These are phyloP conservation scores for Candida jianshihensis DNA, from an alignment of 805 yeast genomes.

Conservation along the genomic window DNA sequence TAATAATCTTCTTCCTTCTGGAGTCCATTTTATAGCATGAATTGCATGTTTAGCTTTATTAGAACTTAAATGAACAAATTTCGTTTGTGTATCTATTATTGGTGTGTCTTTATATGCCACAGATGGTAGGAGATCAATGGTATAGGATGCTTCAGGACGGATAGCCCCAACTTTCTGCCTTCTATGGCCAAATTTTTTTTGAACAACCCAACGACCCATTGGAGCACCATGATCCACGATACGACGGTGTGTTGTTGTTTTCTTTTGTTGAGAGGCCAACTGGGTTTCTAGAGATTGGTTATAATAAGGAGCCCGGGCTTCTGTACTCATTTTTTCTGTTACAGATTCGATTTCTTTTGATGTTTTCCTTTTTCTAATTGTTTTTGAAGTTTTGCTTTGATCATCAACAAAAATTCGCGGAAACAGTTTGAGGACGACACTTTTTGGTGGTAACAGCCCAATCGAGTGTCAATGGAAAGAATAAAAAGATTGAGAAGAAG, in stretches of 20 bases:
- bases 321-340: no score
- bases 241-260: slow-evolving; percentile 48
- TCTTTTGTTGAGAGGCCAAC: slow-evolving; percentile 37
- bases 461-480: no score
- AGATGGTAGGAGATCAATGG: slow-evolving; percentile 62
- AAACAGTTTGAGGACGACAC: no score
- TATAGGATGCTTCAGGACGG: slow-evolving; percentile 63
- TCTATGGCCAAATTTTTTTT: slow-evolving; percentile 36
- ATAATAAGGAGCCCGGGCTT: no score
- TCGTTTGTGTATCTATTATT: slow-evolving; percentile 59
- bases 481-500: no score
- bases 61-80: slow-evolving; percentile 84
- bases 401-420: no score
- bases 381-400: no score
- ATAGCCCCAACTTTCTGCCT: slow-evolving; percentile 41
- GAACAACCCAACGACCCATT: slow-evolving; percentile 56
- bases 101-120: slow-evolving; percentile 45
- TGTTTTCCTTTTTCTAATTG: no score
- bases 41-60: slow-evolving; percentile 91
- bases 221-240: slow-evolving; percentile 76
- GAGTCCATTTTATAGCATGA: slow-evolving; percentile 91
- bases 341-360: no score
- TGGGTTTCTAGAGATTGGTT: slow-evolving; percentile 22
- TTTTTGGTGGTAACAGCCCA: no score
- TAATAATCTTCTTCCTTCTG: slow-evolving; percentile 85